Percentiles rank a stretch among this genome's conserved stretches.
phyloP scores from a whole-genome alignment of 2,329 filamentous ascomycete genomes.

The Exophiala lecanii-corni region DNA sequence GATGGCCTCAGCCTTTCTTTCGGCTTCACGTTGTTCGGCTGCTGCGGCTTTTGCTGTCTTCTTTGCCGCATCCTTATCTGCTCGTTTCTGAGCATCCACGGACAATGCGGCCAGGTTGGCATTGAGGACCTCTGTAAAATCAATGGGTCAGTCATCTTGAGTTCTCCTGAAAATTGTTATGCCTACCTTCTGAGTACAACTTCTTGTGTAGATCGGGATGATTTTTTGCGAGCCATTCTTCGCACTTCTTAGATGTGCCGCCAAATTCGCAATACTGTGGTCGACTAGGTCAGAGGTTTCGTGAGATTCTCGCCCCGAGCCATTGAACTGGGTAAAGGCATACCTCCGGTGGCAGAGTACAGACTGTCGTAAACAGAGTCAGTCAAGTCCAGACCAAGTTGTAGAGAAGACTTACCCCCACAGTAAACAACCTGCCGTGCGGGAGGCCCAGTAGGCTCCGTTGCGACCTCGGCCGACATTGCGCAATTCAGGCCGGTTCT shows the following conservation, averaged over 20 bases:
- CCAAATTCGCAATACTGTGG: slow-evolving; percentile 96
- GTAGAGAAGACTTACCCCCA: slow-evolving; percentile 48
- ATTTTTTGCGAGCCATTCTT: slow-evolving; percentile 82
- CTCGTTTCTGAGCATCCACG: slow-evolving; percentile 86
- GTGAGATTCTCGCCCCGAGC: slow-evolving; percentile 16
- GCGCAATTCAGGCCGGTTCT: slow-evolving; percentile 13
- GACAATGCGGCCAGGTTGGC: slow-evolving; percentile 82
- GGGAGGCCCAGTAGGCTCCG: slow-evolving; percentile 37
- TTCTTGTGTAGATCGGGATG: slow-evolving; percentile 68
- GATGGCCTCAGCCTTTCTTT: slow-evolving; percentile 75
- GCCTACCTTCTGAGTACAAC: slow-evolving; percentile 79
- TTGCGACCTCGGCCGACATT: slow-evolving; percentile 28
- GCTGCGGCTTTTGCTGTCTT: slow-evolving; percentile 93
- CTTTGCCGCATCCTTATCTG: slow-evolving; percentile 92
- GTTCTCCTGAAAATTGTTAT: slow-evolving; percentile 27
- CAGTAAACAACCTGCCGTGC: slow-evolving; percentile 59
- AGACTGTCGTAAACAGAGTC: slow-evolving; percentile 43
- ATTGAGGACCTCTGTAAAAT: slow-evolving; percentile 66
- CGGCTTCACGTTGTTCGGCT: slow-evolving; percentile 75
- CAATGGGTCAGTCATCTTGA: not conserved
- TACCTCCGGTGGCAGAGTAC: slow-evolving; percentile 64
- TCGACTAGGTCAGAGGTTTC: not conserved
- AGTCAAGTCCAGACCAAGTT: not conserved
- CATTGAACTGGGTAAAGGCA: no score
- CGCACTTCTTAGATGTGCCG: slow-evolving; percentile 92